These are phyloP conservation scores for Albophoma yamanashiensis DNA, from an alignment of 2,329 filamentous ascomycete genomes.

Conservation along the genomic window DNA sequence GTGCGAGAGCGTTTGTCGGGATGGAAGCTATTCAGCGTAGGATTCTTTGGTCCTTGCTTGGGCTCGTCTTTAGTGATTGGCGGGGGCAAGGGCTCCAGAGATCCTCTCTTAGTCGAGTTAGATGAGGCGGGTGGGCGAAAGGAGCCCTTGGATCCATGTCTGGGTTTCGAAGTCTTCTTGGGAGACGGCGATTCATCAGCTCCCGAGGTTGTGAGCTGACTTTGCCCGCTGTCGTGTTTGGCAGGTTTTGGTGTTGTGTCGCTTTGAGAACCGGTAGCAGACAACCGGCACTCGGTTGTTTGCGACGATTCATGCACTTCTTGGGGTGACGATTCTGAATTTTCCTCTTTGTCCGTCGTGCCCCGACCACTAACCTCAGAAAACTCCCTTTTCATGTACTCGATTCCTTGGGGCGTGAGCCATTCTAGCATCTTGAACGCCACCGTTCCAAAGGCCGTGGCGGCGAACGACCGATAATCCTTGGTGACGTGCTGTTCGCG, in stretches of 20 bases:
- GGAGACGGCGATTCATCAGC: conserved; percentile 3
- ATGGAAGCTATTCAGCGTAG: conserved; percentile 16
- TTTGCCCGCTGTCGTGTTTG: not conserved
- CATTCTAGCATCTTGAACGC: conserved; percentile 62
- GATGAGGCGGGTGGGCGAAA: conserved; percentile 10
- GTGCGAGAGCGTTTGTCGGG: conserved; percentile 24
- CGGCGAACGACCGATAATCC: conserved; percentile 50
- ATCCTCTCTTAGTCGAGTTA: conserved; percentile 18
- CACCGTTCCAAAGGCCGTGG: conserved; percentile 53
- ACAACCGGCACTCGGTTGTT: not conserved
- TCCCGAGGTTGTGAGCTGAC: not conserved
- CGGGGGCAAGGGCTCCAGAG: conserved; percentile 19
- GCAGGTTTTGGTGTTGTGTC: not conserved
- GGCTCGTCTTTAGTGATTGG: conserved; percentile 16
- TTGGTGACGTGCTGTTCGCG: conserved; percentile 37
- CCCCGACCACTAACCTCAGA: conserved; percentile 6
- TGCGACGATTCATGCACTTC: not conserved
- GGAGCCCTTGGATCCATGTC: conserved; percentile 10
- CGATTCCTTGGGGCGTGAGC: conserved; percentile 50
- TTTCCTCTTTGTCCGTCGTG: conserved; percentile 2
- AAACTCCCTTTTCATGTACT: conserved; percentile 32
- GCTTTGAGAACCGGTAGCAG: not conserved
- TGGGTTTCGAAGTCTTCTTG: conserved; percentile 4
- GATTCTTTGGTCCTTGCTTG: conserved; percentile 17
- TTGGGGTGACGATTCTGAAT: not conserved